Base-by-base conservation (phyloP, 176 grass and related monocot genomes). In the Oryza rufipogon region DNA sequence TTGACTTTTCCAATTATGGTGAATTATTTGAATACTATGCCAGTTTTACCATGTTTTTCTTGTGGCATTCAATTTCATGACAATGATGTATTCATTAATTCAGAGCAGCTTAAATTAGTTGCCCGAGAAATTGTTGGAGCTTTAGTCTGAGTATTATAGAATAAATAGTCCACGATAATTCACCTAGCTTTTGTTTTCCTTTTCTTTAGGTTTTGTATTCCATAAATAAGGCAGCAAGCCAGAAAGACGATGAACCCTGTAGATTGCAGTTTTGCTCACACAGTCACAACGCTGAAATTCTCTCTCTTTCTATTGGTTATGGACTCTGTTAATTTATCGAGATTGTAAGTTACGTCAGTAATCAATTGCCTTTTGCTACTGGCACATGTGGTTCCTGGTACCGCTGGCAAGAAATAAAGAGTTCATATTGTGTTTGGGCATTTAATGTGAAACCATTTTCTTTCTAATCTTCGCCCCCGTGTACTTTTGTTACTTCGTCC, bases 371-470 rank as follows among this genome's bases (percentile, higher is more conserved):
- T 77, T 76, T 20, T 70, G 15, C 56, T 38, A 19, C 75, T 81
- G 34, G 34, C 88, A 78, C 84, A 97, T 91, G 89, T 91, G 36
- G 75, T 93, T 75, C 84, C 84, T 78, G 84, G 86, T 74, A 84
- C 42, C 42, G 42, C 81, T 7, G 84, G 74, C 39, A 88, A 93
- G 33, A 88, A 86, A 82, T 73, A 39, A 75, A 78, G 44, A 58
- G 76, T 69, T 75, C 12, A 41, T 11, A 15, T 64, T 33, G 67
- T 38, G 12, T 36, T 36, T 61, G 48, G 5, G 13, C 44, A 54
- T 68, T 32, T 45, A 46, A 32, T 78, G 10, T 86, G 70, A 23
- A 74, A 47, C 71, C 13, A 65, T 46, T 78, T 64, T 39, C 36
- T 45, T 78, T 65, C 38, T 41, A 16, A 45, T 42, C 54, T 38